These are phyloP conservation scores for Nemania diffusa DNA, from an alignment of 2,329 filamentous ascomycete species.

Conservation along the genomic window DNA sequence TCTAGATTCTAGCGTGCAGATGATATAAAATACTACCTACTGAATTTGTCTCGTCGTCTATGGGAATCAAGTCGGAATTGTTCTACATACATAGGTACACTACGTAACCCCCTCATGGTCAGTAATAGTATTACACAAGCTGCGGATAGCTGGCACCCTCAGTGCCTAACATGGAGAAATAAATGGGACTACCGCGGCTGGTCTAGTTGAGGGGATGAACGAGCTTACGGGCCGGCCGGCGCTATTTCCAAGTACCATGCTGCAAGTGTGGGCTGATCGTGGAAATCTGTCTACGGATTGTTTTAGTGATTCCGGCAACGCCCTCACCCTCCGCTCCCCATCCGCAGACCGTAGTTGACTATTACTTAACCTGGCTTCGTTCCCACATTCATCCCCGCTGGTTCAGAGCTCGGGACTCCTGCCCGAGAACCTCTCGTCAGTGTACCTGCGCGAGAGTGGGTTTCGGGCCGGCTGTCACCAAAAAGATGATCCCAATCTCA, in stretches of 20 bases:
- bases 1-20: neutral
- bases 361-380: constrained; percentile 9
- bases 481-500: constrained; percentile 29
- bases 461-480: constrained; percentile 26
- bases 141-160: neutral
- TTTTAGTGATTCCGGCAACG: neutral
- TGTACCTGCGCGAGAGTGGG: constrained; percentile 20
- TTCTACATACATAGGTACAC: neutral
- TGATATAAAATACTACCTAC: neutral
- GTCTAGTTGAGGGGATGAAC: constrained; percentile 2
- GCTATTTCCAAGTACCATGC: constrained; percentile 16
- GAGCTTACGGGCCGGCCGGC: constrained; percentile 11
- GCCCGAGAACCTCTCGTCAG: constrained; percentile 16
- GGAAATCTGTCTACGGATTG: neutral
- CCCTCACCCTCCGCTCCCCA: too few relatives aligned
- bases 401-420: constrained; percentile 19
- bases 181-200: constrained; percentile 11
- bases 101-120: neutral
- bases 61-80: neutral
- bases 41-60: neutral
- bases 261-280: constrained; percentile 24
- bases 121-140: constrained; percentile 3
- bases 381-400: constrained; percentile 18
- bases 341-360: neutral
- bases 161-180: constrained; percentile 19